Evolutionary conservation across 2,329 filamentous ascomycete species (phyloP), one percentile per base, ranked within the genome.

Genomic region (Fusarium multiceps): DNA sequence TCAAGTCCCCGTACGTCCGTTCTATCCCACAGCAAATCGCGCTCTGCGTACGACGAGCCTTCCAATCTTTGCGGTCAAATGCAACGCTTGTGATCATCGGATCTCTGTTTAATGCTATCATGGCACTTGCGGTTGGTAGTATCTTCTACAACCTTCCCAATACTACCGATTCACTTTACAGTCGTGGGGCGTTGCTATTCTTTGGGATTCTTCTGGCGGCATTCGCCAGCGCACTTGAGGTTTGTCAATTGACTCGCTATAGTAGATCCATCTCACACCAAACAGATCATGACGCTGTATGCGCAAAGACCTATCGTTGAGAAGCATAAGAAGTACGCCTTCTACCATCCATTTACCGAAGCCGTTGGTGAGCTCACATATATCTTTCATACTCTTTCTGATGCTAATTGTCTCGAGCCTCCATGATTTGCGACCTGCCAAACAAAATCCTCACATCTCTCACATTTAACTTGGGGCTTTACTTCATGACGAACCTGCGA

Each of bases 201-300:
- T 83, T 87, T 50, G 81, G 83, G 1, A 75, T 87, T 16, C 72
- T 88, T 5, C 80, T 87, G 54, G 87, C 87, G 63, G 85, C 84
- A 3, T 80, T 87, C 14, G 59, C 68, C 3, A 76, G 76, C 27
- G 65, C 73, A 11, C 69, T 79, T 0, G 77, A 79, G 80, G 71
- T 75, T 3, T 3, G 47, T 6, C 1, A n/a, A 9, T 0, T 8
- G 4, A 7, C 7, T 6, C 4, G 7, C 2, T 23, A 14, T 50
- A 0, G 5, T 10, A 1, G 13, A 13, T 11, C 4, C 6, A 4
- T 18, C 16, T 50, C 3, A 50, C 21, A 23, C 1, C 3, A 3
- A 11, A 2, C 4, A 50, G 34, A 53, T 53, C 10, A 53, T 53
- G 49, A 41, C 49, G 0, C 28, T 80, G 0, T 80, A 80, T 18